A percentile compares a stretch with the other conserved stretches of the same genome.
phyloP scores from a whole-genome alignment of 192 early-diverging fungal species.

The Phlyctochytrium arcticum region DNA sequence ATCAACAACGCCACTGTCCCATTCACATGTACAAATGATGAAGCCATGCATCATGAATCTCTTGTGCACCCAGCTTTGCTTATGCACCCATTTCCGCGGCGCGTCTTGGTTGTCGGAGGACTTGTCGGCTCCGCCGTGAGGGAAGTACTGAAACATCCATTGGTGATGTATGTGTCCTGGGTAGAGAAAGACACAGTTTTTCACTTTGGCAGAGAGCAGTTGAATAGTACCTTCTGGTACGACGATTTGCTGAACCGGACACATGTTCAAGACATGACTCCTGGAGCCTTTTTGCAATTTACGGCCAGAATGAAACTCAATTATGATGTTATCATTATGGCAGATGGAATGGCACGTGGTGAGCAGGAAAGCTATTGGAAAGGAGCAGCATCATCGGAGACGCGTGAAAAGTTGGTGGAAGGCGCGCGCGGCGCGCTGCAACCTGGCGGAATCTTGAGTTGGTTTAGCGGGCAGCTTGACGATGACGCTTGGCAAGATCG shows the following conservation, averaged over 20 bases:
- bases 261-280: not conserved
- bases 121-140: not conserved
- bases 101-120: conserved; percentile 11
- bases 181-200: not conserved
- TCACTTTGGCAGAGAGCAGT: too few relatives aligned
- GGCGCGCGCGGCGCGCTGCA: conserved; percentile 4
- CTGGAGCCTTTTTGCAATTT: not conserved
- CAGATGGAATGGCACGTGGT: not conserved
- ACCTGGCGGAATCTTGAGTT: conserved; percentile 5
- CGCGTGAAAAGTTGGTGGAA: not conserved
- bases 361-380: not conserved
- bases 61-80: conserved; percentile 13
- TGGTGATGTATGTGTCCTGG: conserved; percentile 1
- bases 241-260: not conserved
- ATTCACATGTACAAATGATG: conserved; percentile 8
- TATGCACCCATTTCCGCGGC: conserved; percentile 7
- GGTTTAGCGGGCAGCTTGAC: not conserved
- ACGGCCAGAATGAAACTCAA: not conserved
- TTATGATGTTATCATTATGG: conserved; percentile 15
- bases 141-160: conserved; percentile 5
- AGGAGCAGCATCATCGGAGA: not conserved
- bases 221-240: not conserved
- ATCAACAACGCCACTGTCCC: not conserved
- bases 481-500: not conserved
- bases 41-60: conserved; percentile 2